Percentiles rank a stretch among this genome's conserved stretches.
phyloP scores from a whole-genome alignment of 768 basidiomycete species.

The Hemileccinum impolitum region DNA sequence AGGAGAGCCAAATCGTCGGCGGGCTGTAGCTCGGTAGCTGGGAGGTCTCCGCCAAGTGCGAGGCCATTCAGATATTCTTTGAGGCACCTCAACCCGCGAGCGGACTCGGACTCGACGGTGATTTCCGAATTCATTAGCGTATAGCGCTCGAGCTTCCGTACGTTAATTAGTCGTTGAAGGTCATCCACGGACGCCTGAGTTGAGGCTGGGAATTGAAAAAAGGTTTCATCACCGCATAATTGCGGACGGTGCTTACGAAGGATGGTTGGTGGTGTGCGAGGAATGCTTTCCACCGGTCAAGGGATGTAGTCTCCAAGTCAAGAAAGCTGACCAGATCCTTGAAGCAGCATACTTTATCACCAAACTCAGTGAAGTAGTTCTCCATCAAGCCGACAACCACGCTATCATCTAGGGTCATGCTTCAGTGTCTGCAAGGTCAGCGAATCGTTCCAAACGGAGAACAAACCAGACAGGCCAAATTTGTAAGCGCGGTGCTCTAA shows the following conservation, averaged over 20 bases:
- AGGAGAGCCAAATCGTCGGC: constrained; percentile 83
- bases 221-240: constrained; percentile 6
- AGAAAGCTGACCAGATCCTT: constrained; percentile 80
- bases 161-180: constrained; percentile 69
- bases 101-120: constrained; percentile 53
- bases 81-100: constrained; percentile 50
- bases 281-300: constrained; percentile 51
- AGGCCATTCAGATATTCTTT: constrained; percentile 66
- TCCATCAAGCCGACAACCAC: constrained; percentile 50
- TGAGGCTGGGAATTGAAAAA: constrained; percentile 15
- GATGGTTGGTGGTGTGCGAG: constrained; percentile 45
- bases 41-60: constrained; percentile 60
- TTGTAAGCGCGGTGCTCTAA: constrained; percentile 58
- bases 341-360: constrained; percentile 81
- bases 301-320: constrained; percentile 43
- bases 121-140: constrained; percentile 48
- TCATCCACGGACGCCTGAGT: constrained; percentile 48
- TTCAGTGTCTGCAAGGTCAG: constrained; percentile 1
- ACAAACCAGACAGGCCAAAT: constrained; percentile 44
- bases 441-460: neutral
- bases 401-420: constrained; percentile 38
- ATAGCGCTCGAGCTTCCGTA: constrained; percentile 69
- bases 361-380: constrained; percentile 67
- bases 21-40: constrained; percentile 78
- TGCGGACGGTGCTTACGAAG: constrained; percentile 40